phyloP scores from a whole-genome alignment of 164 flowering plant species.

The Aristolochia californica region DNA sequence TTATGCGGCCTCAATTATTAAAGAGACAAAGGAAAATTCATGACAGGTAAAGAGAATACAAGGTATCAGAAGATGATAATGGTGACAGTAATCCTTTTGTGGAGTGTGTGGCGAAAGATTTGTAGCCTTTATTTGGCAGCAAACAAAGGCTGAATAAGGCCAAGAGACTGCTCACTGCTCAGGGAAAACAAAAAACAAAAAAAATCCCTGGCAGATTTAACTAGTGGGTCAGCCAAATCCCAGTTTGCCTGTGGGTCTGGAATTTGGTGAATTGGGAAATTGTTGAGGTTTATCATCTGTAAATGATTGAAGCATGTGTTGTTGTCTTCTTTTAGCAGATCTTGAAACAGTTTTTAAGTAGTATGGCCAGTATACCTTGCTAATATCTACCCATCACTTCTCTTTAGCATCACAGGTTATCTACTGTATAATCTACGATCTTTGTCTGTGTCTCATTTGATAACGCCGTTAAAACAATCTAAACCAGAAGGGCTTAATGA shows the following conservation, averaged over 20 bases:
- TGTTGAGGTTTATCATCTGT: constrained; percentile 1
- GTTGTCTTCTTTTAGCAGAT: neutral
- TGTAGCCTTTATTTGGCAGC: no score
- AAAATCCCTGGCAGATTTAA: neutral
- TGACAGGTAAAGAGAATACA: no score
- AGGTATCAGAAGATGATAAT: no score
- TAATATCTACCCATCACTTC: neutral
- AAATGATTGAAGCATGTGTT: constrained; percentile 1
- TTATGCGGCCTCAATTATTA: neutral
- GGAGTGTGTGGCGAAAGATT: no score
- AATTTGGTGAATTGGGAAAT: neutral
- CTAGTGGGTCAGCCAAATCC: constrained; percentile 2
- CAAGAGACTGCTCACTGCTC: neutral
- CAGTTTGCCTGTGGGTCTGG: neutral
- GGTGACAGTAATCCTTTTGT: no score
- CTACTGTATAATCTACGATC: neutral
- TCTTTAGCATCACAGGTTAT: neutral
- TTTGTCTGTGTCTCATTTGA: neutral
- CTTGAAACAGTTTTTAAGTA: no score
- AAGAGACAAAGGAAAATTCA: no score
- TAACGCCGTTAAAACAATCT: neutral
- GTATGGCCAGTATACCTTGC: neutral
- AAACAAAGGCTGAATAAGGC: no score
- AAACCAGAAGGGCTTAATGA: no score
- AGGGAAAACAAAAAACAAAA: neutral